Conservation (phyloP, 495 filamentous ascomycete genomes). For the Penicillium parvum region DNA sequence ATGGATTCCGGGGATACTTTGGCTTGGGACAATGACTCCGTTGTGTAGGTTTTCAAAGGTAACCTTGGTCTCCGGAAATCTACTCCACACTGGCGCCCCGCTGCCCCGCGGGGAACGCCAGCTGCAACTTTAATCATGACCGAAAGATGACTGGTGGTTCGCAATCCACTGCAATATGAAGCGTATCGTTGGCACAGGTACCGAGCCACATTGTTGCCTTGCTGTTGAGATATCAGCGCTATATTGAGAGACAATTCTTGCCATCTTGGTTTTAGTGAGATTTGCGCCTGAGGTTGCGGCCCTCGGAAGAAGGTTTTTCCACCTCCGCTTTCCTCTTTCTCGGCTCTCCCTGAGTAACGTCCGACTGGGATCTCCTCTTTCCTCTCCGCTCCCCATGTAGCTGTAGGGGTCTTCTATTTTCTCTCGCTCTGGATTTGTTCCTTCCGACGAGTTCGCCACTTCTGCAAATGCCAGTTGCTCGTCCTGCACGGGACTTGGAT, state of each 20-base stretch:
- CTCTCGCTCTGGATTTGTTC: background rate
- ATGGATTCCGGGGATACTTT: background rate
- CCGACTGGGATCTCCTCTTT: background rate
- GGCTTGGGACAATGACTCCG: background rate
- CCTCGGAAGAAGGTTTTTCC: background rate
- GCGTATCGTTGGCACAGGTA: background rate
- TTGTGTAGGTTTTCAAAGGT: background rate
- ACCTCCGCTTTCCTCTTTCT: background rate
- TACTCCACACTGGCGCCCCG: background rate
- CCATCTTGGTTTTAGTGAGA: background rate
- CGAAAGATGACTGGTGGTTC: background rate
- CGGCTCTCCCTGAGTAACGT: background rate
- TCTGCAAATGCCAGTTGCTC: background rate
- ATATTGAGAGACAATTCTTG: background rate
- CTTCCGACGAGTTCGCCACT: background rate
- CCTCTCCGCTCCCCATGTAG: background rate
- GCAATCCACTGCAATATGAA: background rate
- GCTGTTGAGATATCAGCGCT: background rate
- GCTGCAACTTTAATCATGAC: background rate
- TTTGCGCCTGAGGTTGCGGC: background rate
- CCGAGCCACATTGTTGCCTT: background rate
- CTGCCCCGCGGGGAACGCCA: background rate
- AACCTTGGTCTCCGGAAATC: background rate
- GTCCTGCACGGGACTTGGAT: background rate
- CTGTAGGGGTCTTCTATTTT: background rate